phyloP scores from a whole-genome alignment of 306 rosid species.

The Glycine latifolia region DNA sequence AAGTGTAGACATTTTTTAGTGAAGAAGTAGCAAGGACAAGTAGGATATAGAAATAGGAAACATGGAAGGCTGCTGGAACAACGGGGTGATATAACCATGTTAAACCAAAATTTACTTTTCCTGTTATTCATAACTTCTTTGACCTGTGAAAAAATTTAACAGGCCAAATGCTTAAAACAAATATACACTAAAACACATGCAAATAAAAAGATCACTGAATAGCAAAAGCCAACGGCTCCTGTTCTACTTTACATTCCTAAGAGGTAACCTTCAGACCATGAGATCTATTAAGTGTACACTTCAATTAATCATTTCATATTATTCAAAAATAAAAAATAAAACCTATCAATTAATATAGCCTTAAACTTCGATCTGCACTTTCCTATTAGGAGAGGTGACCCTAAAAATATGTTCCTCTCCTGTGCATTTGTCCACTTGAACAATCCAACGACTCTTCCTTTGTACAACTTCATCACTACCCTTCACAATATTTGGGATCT shows the following conservation, averaged over 20 bases:
- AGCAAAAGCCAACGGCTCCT: not conserved
- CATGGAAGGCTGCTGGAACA: too few species aligned
- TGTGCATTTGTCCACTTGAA: slow-evolving; percentile 54
- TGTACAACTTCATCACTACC: slow-evolving; percentile 16
- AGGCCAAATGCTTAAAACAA: slow-evolving; percentile 3
- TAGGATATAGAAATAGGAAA: too few species aligned
- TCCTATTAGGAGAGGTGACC: slow-evolving; percentile 41
- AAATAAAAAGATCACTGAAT: not conserved
- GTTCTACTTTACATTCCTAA: not conserved
- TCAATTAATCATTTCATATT: not conserved
- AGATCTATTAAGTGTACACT: not conserved
- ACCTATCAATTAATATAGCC: not conserved
- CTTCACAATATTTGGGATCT: slow-evolving; percentile 12
- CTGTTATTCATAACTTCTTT: slow-evolving; percentile 18
- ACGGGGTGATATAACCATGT: too few species aligned
- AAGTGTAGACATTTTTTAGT: too few species aligned
- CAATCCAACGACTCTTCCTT: slow-evolving; percentile 58
- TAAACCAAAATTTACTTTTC: not conserved
- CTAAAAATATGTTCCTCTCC: slow-evolving; percentile 71
- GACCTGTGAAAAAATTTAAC: slow-evolving; percentile 31
- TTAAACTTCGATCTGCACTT: slow-evolving; percentile 48
- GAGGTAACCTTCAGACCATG: not conserved
- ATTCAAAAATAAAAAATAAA: not conserved
- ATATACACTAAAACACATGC: not conserved
- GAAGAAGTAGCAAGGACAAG: too few species aligned